phyloP scores from a whole-genome alignment of 306 rosid genomes.

The Castanopsis chinensis region DNA sequence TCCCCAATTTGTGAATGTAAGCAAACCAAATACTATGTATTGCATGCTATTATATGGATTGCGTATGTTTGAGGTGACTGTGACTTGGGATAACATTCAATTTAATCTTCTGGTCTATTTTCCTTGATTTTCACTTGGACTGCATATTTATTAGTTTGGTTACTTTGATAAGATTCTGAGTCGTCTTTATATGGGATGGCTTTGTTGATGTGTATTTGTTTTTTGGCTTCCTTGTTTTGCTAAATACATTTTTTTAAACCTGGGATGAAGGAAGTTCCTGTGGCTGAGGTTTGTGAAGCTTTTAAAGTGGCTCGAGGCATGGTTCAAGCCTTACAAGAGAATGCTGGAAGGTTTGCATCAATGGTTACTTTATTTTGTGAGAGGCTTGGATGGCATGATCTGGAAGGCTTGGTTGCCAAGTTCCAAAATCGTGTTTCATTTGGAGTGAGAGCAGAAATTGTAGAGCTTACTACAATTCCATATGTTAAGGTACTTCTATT shows the following conservation, averaged over 20 bases:
- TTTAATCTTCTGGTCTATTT: background rate
- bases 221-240: background rate
- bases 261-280: constrained; percentile 76
- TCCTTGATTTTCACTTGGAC: background rate
- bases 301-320: constrained; percentile 95
- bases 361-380: constrained; percentile 95
- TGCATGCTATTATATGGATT: background rate
- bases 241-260: constrained; percentile 12
- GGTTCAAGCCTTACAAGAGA: constrained; percentile 97
- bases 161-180: background rate
- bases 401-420: constrained; percentile 86
- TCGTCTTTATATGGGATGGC: constrained; percentile 6
- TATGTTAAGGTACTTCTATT: constrained; percentile 57
- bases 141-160: background rate
- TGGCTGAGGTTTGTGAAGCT: constrained; percentile 83
- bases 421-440: constrained; percentile 95
- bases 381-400: constrained; percentile 96
- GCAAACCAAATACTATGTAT: background rate
- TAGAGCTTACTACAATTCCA: constrained; percentile 93
- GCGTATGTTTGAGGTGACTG: background rate
- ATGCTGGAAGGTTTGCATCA: constrained; percentile 97
- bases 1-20: constrained; percentile 4
- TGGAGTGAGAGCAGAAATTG: constrained; percentile 95
- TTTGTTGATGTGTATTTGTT: constrained; percentile 18
- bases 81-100: background rate